Base-by-base conservation (phyloP, 2,329 filamentous ascomycete genomes). In the Clarireedia homoeocarpa region DNA sequence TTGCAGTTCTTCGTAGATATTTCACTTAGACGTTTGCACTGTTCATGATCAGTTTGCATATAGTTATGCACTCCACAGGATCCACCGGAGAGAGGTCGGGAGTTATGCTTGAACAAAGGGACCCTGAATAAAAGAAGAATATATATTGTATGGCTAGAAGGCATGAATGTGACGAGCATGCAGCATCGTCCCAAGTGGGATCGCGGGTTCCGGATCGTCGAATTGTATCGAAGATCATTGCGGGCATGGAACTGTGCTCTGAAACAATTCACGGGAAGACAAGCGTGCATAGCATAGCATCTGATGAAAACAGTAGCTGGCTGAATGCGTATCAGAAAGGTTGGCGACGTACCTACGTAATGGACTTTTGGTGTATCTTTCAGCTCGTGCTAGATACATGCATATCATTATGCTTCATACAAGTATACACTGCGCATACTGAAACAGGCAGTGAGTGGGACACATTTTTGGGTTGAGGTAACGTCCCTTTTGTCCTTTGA, bases 191-290 rank as follows among this genome's bases (percentile, higher is more conserved):
- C 36, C 23, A 44, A 34, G 48, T 48, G 55, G 23, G 30, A 48
- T 30, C n/a, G 38, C 30, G n/a, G 12, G 12, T 12, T 46, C 10
- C 10, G 14, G 52, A 50, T 50, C 46, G 38, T 48, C 44, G 20
- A 55, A 49, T 44, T 48, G 44, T 27, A 26, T 54, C 52, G 52
- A 34, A 38, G 46, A 55, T 55, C 46, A 30, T 27, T 48, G 52
- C 30, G 52, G 23, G 45, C 45, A 34, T 34, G 30, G 4, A 34
- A 12, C 30, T 34, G 30, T 34, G 30, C 30, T 34, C 27, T 55
- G 53, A 55, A 55, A 55, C 53, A 50, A 44, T 50, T 27, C 53
- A 46, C 44, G 53, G 46, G 52, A 38, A 38, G 47, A 34, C 49
- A 36, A 42, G 47, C 49, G 42, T 48, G 46, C 42, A 46, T 26